phyloP scores from a whole-genome alignment of 257 asterid genomes.

The Anisodus tanguticus region DNA sequence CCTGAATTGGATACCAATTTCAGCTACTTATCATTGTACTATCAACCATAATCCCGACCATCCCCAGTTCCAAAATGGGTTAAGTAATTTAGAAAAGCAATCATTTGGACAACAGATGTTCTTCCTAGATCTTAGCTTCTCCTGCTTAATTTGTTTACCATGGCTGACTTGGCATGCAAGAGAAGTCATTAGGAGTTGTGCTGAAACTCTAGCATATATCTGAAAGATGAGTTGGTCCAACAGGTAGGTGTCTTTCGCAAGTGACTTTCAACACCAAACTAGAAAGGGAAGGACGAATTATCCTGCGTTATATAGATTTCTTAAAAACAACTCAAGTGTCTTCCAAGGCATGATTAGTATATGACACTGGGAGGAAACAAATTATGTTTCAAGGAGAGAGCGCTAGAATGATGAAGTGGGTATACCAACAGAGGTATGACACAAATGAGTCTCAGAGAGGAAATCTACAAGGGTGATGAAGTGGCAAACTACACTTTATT shows the following conservation, averaged over 20 bases:
- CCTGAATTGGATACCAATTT: background rate
- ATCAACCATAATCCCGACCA: background rate
- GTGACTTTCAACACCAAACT: constrained; percentile 3
- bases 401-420: constrained; percentile 8
- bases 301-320: background rate
- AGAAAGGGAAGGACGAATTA: constrained; percentile 18
- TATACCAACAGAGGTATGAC: background rate
- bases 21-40: background rate
- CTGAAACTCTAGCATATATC: constrained; percentile 13
- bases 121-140: constrained; percentile 21
- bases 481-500: constrained; percentile 15
- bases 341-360: background rate
- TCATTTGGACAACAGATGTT: background rate
- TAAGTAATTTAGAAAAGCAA: background rate
- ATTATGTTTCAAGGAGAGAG: background rate
- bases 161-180: background rate
- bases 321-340: background rate
- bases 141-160: background rate
- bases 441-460: constrained; percentile 8
- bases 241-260: constrained; percentile 21
- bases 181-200: constrained; percentile 13
- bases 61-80: background rate
- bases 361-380: background rate
- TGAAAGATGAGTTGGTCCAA: constrained; percentile 12
- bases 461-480: background rate